Percentiles rank a stretch among this genome's conserved stretches.
Evolutionary conservation across 768 basidiomycete genomes (phyloP).

Genomic region (Suillus occidentalis): DNA sequence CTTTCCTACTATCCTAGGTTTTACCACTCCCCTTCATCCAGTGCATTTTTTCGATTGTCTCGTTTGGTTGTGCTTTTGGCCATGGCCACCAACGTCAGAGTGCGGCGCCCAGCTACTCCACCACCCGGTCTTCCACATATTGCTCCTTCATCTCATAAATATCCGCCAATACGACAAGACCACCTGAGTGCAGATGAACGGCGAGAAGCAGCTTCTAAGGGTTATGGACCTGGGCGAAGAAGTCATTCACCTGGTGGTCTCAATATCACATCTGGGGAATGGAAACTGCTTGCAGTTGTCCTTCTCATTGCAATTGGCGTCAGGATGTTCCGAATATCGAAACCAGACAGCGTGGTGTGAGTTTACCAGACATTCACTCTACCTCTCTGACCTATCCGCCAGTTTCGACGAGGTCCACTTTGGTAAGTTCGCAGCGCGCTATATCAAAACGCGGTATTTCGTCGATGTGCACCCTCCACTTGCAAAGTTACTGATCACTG

Average conservation of each 20-base stretch:
- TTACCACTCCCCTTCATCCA: background rate
- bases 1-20: background rate
- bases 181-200: slow-evolving; percentile 75
- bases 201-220: slow-evolving; percentile 67
- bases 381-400: background rate
- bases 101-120: slow-evolving; percentile 68
- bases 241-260: slow-evolving; percentile 58
- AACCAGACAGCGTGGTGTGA: slow-evolving; percentile 91
- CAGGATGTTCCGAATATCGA: slow-evolving; percentile 81
- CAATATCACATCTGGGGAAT: slow-evolving; percentile 68
- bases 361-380: slow-evolving; percentile 31
- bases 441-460: slow-evolving; percentile 89
- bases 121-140: slow-evolving; percentile 46
- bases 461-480: slow-evolving; percentile 97
- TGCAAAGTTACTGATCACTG: slow-evolving; percentile 92
- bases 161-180: slow-evolving; percentile 62
- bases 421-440: slow-evolving; percentile 93
- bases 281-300: slow-evolving; percentile 68
- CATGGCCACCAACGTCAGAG: slow-evolving; percentile 56
- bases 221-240: slow-evolving; percentile 52
- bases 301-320: slow-evolving; percentile 74
- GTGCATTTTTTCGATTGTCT: slow-evolving; percentile 6
- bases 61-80: slow-evolving; percentile 5
- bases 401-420: slow-evolving; percentile 99
- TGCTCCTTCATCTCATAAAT: slow-evolving; percentile 45